phyloP scores from a whole-genome alignment of 768 basidiomycete genomes.

The Arthromyces matolae region DNA sequence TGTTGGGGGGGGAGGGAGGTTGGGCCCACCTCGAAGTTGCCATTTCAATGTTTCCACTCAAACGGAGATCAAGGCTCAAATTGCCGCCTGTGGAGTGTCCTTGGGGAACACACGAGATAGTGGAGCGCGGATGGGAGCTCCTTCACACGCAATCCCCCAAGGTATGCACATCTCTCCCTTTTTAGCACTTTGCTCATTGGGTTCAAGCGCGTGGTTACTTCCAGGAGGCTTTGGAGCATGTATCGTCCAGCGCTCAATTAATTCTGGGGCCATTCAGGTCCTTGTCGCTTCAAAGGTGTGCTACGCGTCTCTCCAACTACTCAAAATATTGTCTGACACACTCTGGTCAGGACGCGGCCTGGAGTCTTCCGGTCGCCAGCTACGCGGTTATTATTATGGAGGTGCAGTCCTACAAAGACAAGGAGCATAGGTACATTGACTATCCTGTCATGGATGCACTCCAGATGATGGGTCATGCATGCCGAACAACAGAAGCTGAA shows the following conservation, averaged over 20 bases:
- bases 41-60: conserved; percentile 92
- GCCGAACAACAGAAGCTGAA: conserved; percentile 83
- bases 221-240: conserved; percentile 87
- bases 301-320: neutral
- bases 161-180: conserved; percentile 37
- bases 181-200: conserved; percentile 6
- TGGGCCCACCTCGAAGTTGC: conserved; percentile 94
- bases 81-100: conserved; percentile 93
- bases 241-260: conserved; percentile 89
- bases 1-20: conserved; percentile 91
- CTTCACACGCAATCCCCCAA: conserved; percentile 87
- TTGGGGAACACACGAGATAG: conserved; percentile 93
- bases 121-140: conserved; percentile 96
- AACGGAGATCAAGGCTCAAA: conserved; percentile 87
- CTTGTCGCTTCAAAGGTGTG: conserved; percentile 87
- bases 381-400: conserved; percentile 99
- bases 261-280: conserved; percentile 92
- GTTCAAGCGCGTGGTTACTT: conserved; percentile 81
- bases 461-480: conserved; percentile 98
- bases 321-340: neutral
- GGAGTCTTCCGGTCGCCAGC: conserved; percentile 90
- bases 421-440: conserved; percentile 96
- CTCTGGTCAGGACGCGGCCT: conserved; percentile 78
- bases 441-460: conserved; percentile 98
- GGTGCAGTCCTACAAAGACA: conserved; percentile 94